Evolutionary conservation across 495 filamentous ascomycete genomes (phyloP).

Genomic region (Penicillium crystallinum): DNA sequence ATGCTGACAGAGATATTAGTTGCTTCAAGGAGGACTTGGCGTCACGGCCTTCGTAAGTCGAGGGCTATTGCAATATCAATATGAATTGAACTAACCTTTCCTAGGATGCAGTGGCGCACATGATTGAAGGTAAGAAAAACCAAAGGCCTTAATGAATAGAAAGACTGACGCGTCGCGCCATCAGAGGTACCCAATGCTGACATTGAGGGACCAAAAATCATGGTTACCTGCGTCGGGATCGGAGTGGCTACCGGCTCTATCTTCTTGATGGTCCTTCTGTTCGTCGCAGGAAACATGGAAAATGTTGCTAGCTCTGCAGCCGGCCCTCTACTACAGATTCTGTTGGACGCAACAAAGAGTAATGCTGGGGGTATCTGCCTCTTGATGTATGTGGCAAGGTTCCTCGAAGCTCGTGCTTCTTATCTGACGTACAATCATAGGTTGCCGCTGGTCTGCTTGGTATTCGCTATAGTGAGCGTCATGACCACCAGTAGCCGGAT

Average conservation of each 20-base stretch:
- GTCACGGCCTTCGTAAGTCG: conserved; percentile 51
- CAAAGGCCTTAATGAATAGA: neutral
- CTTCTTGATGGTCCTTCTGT: conserved; percentile 58
- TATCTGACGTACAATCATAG: conserved; percentile 19
- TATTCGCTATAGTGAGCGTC: conserved; percentile 62
- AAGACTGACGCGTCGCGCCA: neutral
- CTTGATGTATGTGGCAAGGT: conserved; percentile 44
- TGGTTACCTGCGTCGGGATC: conserved; percentile 65
- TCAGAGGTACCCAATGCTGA: conserved; percentile 61
- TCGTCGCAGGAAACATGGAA: conserved; percentile 53
- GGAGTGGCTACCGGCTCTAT: conserved; percentile 61
- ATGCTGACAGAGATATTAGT: conserved; percentile 12
- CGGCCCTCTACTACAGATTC: conserved; percentile 63
- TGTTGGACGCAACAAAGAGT: conserved; percentile 60
- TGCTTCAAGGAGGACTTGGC: conserved; percentile 53
- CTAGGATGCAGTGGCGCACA: conserved; percentile 47
- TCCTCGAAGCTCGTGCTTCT: neutral
- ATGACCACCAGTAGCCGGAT: conserved; percentile 71
- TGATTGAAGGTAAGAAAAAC: conserved; percentile 32
- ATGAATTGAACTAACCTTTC: neutral
- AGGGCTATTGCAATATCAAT: neutral
- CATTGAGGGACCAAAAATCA: conserved; percentile 59
- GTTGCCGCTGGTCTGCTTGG: conserved; percentile 61
- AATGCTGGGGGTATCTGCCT: conserved; percentile 59
- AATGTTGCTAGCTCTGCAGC: conserved; percentile 52